Evolutionary conservation across 2,329 filamentous ascomycete species (phyloP), one percentile per base, ranked within the genome.

Genomic region (Setomelanomma holmii): DNA sequence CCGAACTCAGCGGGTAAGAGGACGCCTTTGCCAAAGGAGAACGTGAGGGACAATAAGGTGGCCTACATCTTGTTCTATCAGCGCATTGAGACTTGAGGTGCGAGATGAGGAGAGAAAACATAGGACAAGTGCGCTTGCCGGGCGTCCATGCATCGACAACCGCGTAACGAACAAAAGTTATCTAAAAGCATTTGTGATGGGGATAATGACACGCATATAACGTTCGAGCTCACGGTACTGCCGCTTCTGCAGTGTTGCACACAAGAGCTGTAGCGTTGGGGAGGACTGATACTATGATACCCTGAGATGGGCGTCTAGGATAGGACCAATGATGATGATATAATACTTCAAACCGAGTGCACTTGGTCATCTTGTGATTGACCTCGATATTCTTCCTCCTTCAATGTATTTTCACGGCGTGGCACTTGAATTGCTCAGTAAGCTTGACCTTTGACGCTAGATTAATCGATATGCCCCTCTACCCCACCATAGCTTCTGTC

Each of bases 31-130:
- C 58, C 63, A 60, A 84, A 77, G 56, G 77, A 77, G 52, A 82
- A 82, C 16, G 76, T 90, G 70, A 91, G 91, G 76, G 93, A 98
- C 75, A 96, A 93, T 82, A 96, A 96, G 82, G 93, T 97, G 52
- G 95, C 95, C 4, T 99, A 99, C 77, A 86, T 99, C 61, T 79
- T 99, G 69, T 96, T 99, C 78, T 99, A 99, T 75, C 89, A 97
- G 79, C 86, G 86, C 67, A 84, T 95, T 36, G 67, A 75, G 56
- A 62, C 59, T 55, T 73, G 66, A 72, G 46, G 41, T 27, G 24
- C 14, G 40, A 38, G 33, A 14, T 45, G 20, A 4, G 40, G 16
- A 21, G 34, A 40, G 51, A 36, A 40, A 44, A 23, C 21, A 27
- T 14, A 51, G 41, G 49, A 39, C 38, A 24, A 45, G 47, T 35